Evolutionary conservation across 805 yeast genomes (phyloP).

Genomic region (Metschnikowia shivogae): DNA sequence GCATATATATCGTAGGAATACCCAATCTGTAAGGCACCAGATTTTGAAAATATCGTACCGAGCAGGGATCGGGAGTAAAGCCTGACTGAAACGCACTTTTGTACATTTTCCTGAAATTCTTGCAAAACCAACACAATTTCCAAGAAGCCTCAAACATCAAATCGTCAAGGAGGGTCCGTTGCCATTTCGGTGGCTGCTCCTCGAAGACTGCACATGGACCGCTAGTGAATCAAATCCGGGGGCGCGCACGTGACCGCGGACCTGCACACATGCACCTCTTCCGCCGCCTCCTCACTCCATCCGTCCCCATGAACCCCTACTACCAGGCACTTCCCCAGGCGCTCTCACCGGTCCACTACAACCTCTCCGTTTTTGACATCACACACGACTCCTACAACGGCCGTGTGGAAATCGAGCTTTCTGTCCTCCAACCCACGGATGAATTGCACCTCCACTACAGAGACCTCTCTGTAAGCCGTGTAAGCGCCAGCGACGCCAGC

Average conservation of each 20-base stretch:
- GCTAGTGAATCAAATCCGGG: no score
- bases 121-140: no score
- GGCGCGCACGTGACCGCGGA: neutral
- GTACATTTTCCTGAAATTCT: no score
- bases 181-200: no score
- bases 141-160: no score
- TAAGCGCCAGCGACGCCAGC: conserved; percentile 23
- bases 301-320: conserved; percentile 19
- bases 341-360: conserved; percentile 73
- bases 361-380: conserved; percentile 52
- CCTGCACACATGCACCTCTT: neutral
- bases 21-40: no score
- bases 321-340: conserved; percentile 54
- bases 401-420: conserved; percentile 43
- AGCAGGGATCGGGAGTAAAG: no score
- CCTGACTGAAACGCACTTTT: no score
- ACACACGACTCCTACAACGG: conserved; percentile 46
- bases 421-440: conserved; percentile 39
- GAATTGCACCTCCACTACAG: conserved; percentile 48
- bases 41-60: no score
- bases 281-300: neutral
- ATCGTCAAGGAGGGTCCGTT: no score
- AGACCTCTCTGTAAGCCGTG: conserved; percentile 29
- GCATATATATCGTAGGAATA: no score
- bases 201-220: no score